Evolutionary conservation across 495 filamentous ascomycete genomes (phyloP).

Genomic region (Podospora australis): DNA sequence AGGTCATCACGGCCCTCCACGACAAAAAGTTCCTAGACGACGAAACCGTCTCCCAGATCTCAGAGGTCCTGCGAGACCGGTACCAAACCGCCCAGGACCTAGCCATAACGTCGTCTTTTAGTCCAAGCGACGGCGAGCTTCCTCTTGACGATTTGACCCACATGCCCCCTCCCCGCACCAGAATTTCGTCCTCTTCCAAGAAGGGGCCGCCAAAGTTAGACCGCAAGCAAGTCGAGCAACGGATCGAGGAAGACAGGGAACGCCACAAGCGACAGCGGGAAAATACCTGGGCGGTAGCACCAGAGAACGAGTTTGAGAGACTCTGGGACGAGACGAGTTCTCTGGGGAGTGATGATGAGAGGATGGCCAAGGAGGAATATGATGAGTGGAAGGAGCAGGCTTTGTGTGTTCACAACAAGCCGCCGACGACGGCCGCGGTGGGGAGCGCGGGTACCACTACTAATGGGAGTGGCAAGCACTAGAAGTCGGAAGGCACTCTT

Average conservation of each 20-base stretch:
- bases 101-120: slow-evolving; percentile 27
- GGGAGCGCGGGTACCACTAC: slow-evolving; percentile 1
- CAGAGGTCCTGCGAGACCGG: slow-evolving; percentile 69
- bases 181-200: slow-evolving; percentile 12
- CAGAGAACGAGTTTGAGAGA: slow-evolving; percentile 59
- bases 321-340: slow-evolving; percentile 77
- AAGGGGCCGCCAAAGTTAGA: slow-evolving; percentile 49
- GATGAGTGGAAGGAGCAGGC: slow-evolving; percentile 42
- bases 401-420: too few relatives aligned
- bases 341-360: slow-evolving; percentile 74
- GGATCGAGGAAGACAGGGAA: slow-evolving; percentile 95
- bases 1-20: slow-evolving; percentile 65
- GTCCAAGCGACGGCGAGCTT: slow-evolving; percentile 32
- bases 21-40: slow-evolving; percentile 58
- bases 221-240: slow-evolving; percentile 83
- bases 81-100: slow-evolving; percentile 43
- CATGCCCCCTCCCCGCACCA: slow-evolving; percentile 25
- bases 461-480: too few relatives aligned
- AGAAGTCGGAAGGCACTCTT: too few relatives aligned
- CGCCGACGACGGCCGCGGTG: too few relatives aligned
- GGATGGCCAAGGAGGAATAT: slow-evolving; percentile 65
- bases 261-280: slow-evolving; percentile 86
- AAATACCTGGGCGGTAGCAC: slow-evolving; percentile 77
- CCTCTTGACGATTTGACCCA: slow-evolving; percentile 21
- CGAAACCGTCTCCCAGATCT: slow-evolving; percentile 68